phyloP scores from a whole-genome alignment of 2,329 filamentous ascomycete genomes.

The Diaporthe eres region DNA sequence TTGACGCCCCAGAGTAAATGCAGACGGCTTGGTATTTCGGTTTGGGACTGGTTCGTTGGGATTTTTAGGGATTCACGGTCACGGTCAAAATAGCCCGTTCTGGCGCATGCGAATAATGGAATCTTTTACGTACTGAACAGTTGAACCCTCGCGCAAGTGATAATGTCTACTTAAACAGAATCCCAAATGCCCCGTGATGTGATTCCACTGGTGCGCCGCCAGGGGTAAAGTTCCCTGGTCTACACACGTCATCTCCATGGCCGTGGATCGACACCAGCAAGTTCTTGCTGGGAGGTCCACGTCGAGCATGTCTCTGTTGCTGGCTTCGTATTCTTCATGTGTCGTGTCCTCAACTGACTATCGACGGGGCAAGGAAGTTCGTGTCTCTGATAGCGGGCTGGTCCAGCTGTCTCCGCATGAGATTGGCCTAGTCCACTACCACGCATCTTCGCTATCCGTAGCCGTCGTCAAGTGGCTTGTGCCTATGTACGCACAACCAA shows the following conservation, averaged over 20 bases:
- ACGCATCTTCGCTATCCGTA: not conserved
- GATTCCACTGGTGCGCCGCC: too few species aligned
- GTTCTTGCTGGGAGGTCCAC: not conserved
- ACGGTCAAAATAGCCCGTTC: constrained; percentile 41
- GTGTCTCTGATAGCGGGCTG: too few species aligned
- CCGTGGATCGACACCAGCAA: not conserved
- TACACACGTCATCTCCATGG: not conserved
- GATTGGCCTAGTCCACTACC: not conserved
- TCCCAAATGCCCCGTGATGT: not conserved
- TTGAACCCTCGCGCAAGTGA: not conserved
- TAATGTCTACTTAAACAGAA: not conserved
- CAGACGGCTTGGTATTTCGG: constrained; percentile 31
- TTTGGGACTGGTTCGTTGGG: constrained; percentile 38
- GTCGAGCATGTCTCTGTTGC: too few species aligned
- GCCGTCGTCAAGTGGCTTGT: not conserved
- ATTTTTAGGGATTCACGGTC: constrained; percentile 33
- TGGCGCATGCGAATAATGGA: constrained; percentile 38
- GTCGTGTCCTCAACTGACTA: not conserved
- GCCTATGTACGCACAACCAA: too few species aligned
- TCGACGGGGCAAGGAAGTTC: not conserved
- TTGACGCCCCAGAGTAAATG: constrained; percentile 26
- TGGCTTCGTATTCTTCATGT: not conserved
- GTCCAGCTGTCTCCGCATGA: not conserved
- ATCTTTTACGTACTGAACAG: constrained; percentile 19
- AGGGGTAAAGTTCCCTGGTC: not conserved